Conservation (phyloP, 2,329 filamentous ascomycete species). For the Teratosphaeria epicoccoides region DNA sequence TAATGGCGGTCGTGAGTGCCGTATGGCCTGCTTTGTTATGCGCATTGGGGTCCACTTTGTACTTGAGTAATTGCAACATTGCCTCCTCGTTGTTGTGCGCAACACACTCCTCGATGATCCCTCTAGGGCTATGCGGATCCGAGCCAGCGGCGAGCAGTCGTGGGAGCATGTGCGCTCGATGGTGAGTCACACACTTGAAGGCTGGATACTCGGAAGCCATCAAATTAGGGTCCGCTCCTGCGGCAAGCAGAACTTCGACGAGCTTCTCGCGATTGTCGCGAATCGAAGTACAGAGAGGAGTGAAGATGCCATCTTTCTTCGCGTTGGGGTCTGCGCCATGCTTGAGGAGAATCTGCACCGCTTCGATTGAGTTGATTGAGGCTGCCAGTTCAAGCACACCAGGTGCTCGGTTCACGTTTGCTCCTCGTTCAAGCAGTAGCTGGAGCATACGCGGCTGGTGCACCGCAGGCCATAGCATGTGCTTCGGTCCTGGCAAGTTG, state of each 20-base stretch:
- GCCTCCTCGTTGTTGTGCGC: constrained; percentile 51
- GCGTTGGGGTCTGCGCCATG: constrained; percentile 52
- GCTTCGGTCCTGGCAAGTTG: constrained; percentile 46
- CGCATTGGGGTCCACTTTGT: constrained; percentile 51
- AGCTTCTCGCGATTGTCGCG: constrained; percentile 55
- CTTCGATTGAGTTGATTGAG: constrained; percentile 50
- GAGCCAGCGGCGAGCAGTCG: constrained; percentile 50
- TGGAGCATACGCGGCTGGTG: constrained; percentile 50
- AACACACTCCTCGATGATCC: constrained; percentile 56
- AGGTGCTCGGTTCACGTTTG: constrained; percentile 48
- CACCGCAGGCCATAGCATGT: constrained; percentile 56
- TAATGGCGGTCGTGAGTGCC: constrained; percentile 55
- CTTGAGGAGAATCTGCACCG: constrained; percentile 50
- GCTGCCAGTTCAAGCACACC: constrained; percentile 60
- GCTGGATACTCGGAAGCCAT: constrained; percentile 54
- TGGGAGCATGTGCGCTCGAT: constrained; percentile 50
- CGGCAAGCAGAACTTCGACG: constrained; percentile 47
- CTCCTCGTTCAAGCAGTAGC: constrained; percentile 44
- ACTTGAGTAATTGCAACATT: constrained; percentile 49
- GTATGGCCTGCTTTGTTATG: constrained; percentile 48
- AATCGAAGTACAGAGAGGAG: constrained; percentile 57
- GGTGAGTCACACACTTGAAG: constrained; percentile 59
- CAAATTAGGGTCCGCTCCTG: constrained; percentile 35
- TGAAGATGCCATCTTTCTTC: constrained; percentile 54
- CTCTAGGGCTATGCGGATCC: constrained; percentile 49